Base-by-base conservation (phyloP, 2,329 filamentous ascomycete species). In the Fusarium buharicum region DNA sequence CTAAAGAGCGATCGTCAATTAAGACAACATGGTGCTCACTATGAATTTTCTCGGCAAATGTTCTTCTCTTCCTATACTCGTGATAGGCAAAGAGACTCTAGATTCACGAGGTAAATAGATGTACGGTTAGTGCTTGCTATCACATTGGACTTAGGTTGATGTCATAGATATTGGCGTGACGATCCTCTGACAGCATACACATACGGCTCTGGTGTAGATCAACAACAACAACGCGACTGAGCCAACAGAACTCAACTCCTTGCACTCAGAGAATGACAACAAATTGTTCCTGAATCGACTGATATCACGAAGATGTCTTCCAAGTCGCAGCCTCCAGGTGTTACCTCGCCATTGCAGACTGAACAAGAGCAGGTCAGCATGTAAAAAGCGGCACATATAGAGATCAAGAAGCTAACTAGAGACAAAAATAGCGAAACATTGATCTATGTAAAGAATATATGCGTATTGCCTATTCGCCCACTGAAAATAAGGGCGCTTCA, bases 401-500 rank as follows among this genome's bases (percentile, higher is more conserved):
- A 6, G 24, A n/a, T 13, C 20, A 37, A 13, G 12, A 8, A 16
- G 14, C 37, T 39, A 27, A 44, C 10, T 5, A 9, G 3, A 37
- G 13, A 7, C 13, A 12, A 36, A 2, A 7, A 43, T 13, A 59
- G 57, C 31, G 30, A 14, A 59, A 65, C 24, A 51, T 60, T 4
- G 31, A 28, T 9, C 36, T 66, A 6, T 62, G 57, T 9, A 66
- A 59, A 22, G 46, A 61, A 10, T 61, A 64, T 24, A 65, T 61
- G 56, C 33, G 50, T 17, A 64, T 64, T n/a, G 41, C 62, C 17
- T 64, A 64, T 31, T 61, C 49, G 6, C 56, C 52, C 9, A 53
- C 44, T 6, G 38, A 64, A 13, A 65, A 58, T 36, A 65, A 50
- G 12, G 60, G 56, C 27, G 48, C 39, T n/a, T 41, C 49, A 9